These are phyloP conservation scores for Pugionium cornutum DNA, from an alignment of 345 rosid species.

Conservation along the genomic window DNA sequence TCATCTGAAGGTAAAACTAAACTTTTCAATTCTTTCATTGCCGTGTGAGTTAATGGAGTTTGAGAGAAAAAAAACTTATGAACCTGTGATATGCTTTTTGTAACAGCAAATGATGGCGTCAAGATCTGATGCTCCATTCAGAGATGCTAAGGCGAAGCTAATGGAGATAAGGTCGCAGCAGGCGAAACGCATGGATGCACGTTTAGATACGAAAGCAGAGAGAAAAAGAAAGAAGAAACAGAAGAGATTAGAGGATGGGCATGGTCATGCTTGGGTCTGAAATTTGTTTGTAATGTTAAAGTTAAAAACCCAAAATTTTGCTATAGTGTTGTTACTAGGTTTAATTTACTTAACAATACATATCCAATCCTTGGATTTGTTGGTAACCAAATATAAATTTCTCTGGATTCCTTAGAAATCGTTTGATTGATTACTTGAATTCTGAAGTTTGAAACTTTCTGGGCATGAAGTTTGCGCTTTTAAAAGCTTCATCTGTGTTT, in stretches of 20 bases:
- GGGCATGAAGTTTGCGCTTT: neutral
- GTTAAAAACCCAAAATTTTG: conserved; percentile 12
- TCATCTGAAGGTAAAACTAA: conserved; percentile 69
- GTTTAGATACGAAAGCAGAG: conserved; percentile 54
- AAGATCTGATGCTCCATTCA: conserved; percentile 84
- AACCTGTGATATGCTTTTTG: neutral
- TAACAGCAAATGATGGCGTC: conserved; percentile 83
- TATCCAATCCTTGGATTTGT: conserved; percentile 32
- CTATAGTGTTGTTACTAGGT: conserved; percentile 1
- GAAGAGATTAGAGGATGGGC: conserved; percentile 48
- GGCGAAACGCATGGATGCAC: conserved; percentile 54
- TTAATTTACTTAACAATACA: neutral
- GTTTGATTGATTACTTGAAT: neutral
- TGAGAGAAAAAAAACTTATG: neutral
- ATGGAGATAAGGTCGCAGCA: conserved; percentile 59
- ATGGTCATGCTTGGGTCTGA: conserved; percentile 45
- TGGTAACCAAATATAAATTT: conserved; percentile 28
- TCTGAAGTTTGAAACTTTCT: neutral
- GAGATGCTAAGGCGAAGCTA: conserved; percentile 72
- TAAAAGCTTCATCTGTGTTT: too few species aligned
- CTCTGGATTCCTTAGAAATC: neutral
- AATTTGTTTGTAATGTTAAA: neutral
- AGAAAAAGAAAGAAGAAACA: conserved; percentile 65
- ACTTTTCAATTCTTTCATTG: neutral
- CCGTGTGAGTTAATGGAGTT: neutral